A percentile compares a stretch with the other conserved stretches of the same genome.
Conservation (phyloP, 768 basidiomycete genomes). For the Termitomyces sp. region DNA sequence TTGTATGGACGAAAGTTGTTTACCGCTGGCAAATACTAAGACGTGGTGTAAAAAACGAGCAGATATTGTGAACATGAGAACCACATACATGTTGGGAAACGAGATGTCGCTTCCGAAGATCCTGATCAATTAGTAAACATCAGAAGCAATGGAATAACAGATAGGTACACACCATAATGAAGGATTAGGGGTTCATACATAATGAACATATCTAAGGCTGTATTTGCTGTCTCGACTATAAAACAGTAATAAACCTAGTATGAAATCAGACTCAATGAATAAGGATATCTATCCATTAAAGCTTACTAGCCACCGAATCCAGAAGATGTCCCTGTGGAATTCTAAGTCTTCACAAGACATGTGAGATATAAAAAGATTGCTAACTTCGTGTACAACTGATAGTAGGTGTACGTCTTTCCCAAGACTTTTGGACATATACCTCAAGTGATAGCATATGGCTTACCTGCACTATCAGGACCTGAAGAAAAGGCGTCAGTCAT, state of each 20-base stretch:
- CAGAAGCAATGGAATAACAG: not conserved
- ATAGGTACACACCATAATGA: conserved; percentile 23
- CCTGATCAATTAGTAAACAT: not conserved
- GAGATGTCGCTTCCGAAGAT: conserved; percentile 8
- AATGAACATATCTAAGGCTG: conserved; percentile 27
- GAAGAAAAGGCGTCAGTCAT: not conserved
- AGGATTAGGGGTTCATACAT: conserved; percentile 34
- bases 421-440: not conserved
- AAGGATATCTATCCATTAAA: not conserved
- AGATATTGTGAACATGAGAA: not conserved
- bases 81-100: conserved; percentile 23
- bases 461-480: conserved; percentile 26
- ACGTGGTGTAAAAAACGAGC: not conserved
- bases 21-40: not conserved
- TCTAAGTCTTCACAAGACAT: not conserved
- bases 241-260: conserved; percentile 26
- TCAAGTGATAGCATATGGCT: not conserved
- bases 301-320: conserved; percentile 28
- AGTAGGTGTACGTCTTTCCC: conserved; percentile 27
- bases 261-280: not conserved
- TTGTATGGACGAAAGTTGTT: too few species aligned
- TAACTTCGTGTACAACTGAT: conserved; percentile 28
- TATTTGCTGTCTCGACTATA: conserved; percentile 30
- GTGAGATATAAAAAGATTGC: not conserved
- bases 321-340: conserved; percentile 21